Evolutionary conservation across 345 rosid species (phyloP), one percentile per base, ranked within the genome.

Genomic region (Leavenworthia alabamica): DNA sequence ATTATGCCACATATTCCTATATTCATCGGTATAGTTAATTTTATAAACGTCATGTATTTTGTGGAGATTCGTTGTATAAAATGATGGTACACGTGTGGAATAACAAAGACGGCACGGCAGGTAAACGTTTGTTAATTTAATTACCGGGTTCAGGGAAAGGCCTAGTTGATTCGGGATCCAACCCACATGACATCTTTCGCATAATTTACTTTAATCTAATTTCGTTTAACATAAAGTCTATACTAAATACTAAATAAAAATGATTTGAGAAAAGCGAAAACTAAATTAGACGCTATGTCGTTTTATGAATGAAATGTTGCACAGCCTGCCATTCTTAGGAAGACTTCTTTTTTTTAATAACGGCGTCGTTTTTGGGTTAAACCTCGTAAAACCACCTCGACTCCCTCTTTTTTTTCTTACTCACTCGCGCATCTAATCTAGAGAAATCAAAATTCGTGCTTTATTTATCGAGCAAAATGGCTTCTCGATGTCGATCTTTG

Each of bases 401-500:
- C n/a, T n/a, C n/a, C n/a, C n/a, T n/a, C n/a, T n/a, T n/a, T n/a
- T n/a, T n/a, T 20, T 20, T 20, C 2, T 1, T 1, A 2, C 22
- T 64, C 50, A 2, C 22, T 67, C 19, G 37, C 19, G 37, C 1
- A 42, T 9, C 56, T 37, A 4, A 56, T 55, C 70, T 64, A 57
- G 35, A 57, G 35, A 57, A 32, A 54, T 3, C 53, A 28, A 46
- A 60, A 11, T 56, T 51, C 2, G 14, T 45, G 44, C 68, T 54
- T 54, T 47, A 44, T 32, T 58, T 43, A 48, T 22, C 64, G 16
- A n/a, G 61, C 6, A 53, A 64, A 72, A 83, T 91, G 98, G 98
- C 96, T 37, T 80, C 79, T 45, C 85, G 92, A 32, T 83, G 67
- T 68, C 72, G 96, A 73, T 81, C 98, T 47, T 60, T 86, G 15